These are phyloP conservation scores for Umbilicus rupestris DNA, from an alignment of 164 flowering plant species.

Conservation along the genomic window DNA sequence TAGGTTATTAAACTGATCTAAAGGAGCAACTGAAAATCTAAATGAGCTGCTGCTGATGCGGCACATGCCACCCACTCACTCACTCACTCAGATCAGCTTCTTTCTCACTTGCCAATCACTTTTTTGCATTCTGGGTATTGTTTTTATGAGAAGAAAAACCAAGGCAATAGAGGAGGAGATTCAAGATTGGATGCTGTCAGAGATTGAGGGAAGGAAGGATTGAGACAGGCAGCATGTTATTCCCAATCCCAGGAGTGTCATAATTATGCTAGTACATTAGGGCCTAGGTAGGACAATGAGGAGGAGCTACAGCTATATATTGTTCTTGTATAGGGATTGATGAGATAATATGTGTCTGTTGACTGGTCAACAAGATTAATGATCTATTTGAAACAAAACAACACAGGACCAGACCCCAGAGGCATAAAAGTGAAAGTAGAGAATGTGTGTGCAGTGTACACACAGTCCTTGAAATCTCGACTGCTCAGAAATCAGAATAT, in stretches of 20 bases:
- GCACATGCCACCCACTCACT: neutral
- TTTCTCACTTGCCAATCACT: neutral
- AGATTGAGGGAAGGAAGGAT: neutral
- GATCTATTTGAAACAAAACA: neutral
- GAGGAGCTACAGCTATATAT: neutral
- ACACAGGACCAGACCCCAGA: neutral
- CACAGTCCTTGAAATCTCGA: too few species aligned
- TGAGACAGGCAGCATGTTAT: neutral
- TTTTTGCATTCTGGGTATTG: neutral
- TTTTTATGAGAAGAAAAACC: neutral
- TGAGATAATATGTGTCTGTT: neutral
- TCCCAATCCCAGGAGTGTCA: constrained; percentile 4
- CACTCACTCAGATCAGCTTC: neutral
- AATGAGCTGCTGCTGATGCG: neutral
- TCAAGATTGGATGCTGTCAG: neutral
- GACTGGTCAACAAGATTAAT: constrained; percentile 4
- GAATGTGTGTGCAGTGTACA: too few species aligned
- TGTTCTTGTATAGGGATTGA: neutral
- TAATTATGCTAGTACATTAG: neutral
- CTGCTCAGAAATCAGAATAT: too few species aligned
- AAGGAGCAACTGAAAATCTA: neutral
- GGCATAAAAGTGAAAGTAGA: neutral
- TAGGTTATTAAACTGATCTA: neutral
- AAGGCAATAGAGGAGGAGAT: neutral
- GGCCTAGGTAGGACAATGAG: neutral